Conservation (phyloP, 139 green algal genomes). For the Zygnema cylindricum region DNA sequence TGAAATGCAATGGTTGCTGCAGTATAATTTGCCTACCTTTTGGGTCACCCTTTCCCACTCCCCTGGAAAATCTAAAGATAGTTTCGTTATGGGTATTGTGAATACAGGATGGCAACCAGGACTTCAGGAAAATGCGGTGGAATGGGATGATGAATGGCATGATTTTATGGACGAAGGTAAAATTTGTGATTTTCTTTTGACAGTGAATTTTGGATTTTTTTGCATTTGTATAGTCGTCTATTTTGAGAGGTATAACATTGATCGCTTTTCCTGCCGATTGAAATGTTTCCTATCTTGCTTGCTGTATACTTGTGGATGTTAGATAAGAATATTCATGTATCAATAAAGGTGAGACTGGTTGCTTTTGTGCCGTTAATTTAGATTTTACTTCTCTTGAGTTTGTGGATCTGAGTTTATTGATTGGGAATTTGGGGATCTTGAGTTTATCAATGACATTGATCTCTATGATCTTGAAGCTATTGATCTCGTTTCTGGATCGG, state of each 20-base stretch:
- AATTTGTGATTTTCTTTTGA: neutral
- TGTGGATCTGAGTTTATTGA: neutral
- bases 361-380: neutral
- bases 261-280: neutral
- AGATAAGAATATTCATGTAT: neutral
- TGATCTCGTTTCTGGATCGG: neutral
- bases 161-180: slow-evolving; percentile 54
- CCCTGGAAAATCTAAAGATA: neutral
- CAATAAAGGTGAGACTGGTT: neutral
- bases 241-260: neutral
- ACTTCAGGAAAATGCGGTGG: slow-evolving; percentile 49
- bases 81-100: neutral
- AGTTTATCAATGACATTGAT: neutral
- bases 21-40: neutral
- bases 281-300: neutral
- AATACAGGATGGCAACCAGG: slow-evolving; percentile 37
- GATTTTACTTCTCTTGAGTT: neutral
- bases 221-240: slow-evolving; percentile 8
- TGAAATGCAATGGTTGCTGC: neutral
- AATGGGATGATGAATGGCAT: slow-evolving; percentile 49
- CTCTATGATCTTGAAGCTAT: neutral
- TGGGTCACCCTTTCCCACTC: no score
- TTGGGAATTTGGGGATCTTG: neutral
- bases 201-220: neutral
- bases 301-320: neutral